A percentile compares a stretch with the other conserved stretches of the same genome.
These are phyloP conservation scores for Globisporangium heterothallicum DNA, from an alignment of 352 stramenopile species.

Conservation along the genomic window DNA sequence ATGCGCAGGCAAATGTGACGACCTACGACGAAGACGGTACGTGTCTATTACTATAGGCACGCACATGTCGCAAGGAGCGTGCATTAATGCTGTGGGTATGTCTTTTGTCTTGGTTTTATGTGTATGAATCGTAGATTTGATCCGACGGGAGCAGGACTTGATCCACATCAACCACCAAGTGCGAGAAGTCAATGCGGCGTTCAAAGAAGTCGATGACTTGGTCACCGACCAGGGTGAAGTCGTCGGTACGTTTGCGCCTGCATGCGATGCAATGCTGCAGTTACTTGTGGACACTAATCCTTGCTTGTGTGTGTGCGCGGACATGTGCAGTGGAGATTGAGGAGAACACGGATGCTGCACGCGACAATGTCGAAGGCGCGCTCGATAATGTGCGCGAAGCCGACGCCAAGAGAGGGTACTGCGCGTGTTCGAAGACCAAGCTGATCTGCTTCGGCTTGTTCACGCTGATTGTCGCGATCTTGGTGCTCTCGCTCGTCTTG, in stretches of 20 bases:
- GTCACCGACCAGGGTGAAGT: slow-evolving; percentile 64
- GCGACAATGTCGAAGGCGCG: slow-evolving; percentile 41
- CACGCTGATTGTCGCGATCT: slow-evolving; percentile 34
- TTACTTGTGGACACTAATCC: slow-evolving; percentile 5
- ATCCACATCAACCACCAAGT: slow-evolving; percentile 72
- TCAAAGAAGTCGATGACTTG: slow-evolving; percentile 56
- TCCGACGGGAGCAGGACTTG: slow-evolving; percentile 60
- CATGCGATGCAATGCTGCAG: background rate
- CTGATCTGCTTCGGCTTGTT: slow-evolving; percentile 52
- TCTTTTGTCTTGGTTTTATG: slow-evolving; percentile 11
- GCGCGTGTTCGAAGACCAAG: slow-evolving; percentile 57
- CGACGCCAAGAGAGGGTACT: slow-evolving; percentile 41
- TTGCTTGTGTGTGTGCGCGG: background rate
- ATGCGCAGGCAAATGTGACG: slow-evolving; percentile 53
- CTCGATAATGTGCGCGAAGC: slow-evolving; percentile 53
- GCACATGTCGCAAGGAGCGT: background rate
- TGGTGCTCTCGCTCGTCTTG: slow-evolving; percentile 41
- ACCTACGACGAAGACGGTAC: slow-evolving; percentile 61
- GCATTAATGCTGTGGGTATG: background rate
- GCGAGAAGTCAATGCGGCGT: slow-evolving; percentile 59
- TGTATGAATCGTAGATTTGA: slow-evolving; percentile 28
- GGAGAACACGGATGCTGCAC: slow-evolving; percentile 42
- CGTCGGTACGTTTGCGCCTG: slow-evolving; percentile 30
- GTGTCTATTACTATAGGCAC: slow-evolving; percentile 6
- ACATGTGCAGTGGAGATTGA: slow-evolving; percentile 44